Conservation (phyloP, 768 basidiomycete species). For the Lactifluus rugatus region DNA sequence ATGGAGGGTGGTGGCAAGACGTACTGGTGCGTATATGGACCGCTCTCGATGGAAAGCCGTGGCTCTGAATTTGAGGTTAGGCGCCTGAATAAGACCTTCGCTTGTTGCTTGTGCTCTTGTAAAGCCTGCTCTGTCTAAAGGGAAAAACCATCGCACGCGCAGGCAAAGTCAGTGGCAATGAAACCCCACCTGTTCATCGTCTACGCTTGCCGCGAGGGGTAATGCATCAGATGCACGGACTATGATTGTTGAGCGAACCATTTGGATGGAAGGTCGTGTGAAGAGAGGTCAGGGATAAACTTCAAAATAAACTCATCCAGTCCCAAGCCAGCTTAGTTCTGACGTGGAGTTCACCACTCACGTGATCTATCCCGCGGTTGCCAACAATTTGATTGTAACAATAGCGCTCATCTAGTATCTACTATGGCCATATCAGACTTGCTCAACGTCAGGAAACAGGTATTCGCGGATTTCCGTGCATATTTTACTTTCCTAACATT, state of each 20-base stretch:
- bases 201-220: slow-evolving; percentile 90
- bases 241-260: slow-evolving; percentile 84
- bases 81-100: slow-evolving; percentile 92
- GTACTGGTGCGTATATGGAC: slow-evolving; percentile 91
- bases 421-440: slow-evolving; percentile 31
- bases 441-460: slow-evolving; percentile 67
- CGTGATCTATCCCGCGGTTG: not conserved
- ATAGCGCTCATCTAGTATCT: too few species aligned
- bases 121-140: slow-evolving; percentile 82
- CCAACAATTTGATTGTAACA: too few species aligned
- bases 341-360: slow-evolving; percentile 6
- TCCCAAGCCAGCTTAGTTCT: too few species aligned
- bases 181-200: slow-evolving; percentile 80
- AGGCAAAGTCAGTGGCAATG: slow-evolving; percentile 6
- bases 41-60: slow-evolving; percentile 93
- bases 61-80: slow-evolving; percentile 93
- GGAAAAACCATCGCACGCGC: not conserved
- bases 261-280: slow-evolving; percentile 31
- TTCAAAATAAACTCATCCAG: too few species aligned
- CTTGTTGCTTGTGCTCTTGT: slow-evolving; percentile 97
- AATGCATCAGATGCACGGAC: slow-evolving; percentile 80
- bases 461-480: slow-evolving; percentile 20
- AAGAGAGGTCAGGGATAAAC: not conserved
- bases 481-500: slow-evolving; percentile 6
- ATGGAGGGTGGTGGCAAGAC: slow-evolving; percentile 26